Base-by-base conservation (phyloP, 2,329 filamentous ascomycete species). In the Paecilomyces dactylethromorphus region DNA sequence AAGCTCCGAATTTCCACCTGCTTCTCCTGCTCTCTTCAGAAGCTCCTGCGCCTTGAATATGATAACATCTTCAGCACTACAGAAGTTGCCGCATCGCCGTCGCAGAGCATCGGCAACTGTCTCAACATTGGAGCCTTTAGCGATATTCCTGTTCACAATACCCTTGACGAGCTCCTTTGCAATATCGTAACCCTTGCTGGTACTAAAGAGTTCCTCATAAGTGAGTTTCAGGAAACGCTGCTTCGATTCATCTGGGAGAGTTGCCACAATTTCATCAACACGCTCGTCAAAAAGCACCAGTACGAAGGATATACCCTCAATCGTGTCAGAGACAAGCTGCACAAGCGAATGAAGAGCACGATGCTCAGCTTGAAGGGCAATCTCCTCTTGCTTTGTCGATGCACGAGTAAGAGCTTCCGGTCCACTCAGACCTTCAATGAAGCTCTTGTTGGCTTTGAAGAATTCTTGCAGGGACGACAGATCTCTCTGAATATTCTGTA, bases 11-110 rank as follows among this genome's bases (percentile, higher is more conserved):
- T 92, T 91, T 3, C 82, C 79, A 10, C 87, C 85, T 54, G 90
- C 85, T 71, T 97, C 92, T 1, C 87, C 87, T 0, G 93, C 93
- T 65, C 91, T 85, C 79, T 96, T 95, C 56, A 97, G 79, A 68
- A 93, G 90, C 74, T 99, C 94, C 71, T 97, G 93, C 0, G 94
- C 94, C 76, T 96, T 97, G 86, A 99, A 99, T 65, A 97, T 93
- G 63, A 97, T 87, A 1, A 97, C 94, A 77, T 99, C 94, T 64
- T 99, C 93, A 0, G 93, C 87, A 68, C 92, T 97, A 74, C 94
- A 99, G 82, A 99, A 99, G 75, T 90, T 97, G 62, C 94, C 95
- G 66, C 94, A 99, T 66, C 92, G 86, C 66, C 94, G 84, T 53
- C 94, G 85, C 55, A 99, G 79, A n/a, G 92, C 91, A 74, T 99